Conservation (phyloP, 768 basidiomycete genomes). For the Melanogaster broomeanus region DNA sequence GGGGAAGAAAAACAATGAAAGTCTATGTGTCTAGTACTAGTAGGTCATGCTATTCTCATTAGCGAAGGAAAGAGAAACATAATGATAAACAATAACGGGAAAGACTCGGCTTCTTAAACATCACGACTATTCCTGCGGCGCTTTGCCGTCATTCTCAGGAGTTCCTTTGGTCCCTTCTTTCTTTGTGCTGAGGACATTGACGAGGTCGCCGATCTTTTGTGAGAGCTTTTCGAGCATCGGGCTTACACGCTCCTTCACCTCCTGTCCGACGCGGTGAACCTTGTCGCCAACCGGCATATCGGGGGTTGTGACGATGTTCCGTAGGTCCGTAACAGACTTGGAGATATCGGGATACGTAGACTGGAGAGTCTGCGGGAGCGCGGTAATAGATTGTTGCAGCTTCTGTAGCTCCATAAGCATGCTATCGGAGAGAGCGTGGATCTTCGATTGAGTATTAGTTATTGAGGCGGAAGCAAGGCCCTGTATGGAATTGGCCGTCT, state of each 20-base stretch:
- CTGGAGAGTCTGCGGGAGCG: slow-evolving; percentile 61
- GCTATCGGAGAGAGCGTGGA: slow-evolving; percentile 61
- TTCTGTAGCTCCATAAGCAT: slow-evolving; percentile 70
- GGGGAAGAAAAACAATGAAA: slow-evolving; percentile 20
- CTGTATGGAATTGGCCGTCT: slow-evolving; percentile 65
- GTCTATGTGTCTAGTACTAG: slow-evolving; percentile 29
- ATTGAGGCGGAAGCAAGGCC: slow-evolving; percentile 59
- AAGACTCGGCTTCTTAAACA: neutral
- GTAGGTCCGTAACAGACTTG: slow-evolving; percentile 54
- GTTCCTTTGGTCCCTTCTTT: slow-evolving; percentile 22
- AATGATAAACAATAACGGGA: slow-evolving; percentile 7
- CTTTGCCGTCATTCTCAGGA: slow-evolving; percentile 9
- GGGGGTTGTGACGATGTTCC: slow-evolving; percentile 50
- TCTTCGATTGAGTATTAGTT: slow-evolving; percentile 52
- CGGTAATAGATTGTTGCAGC: slow-evolving; percentile 58
- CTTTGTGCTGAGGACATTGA: slow-evolving; percentile 26
- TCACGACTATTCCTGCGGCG: slow-evolving; percentile 7
- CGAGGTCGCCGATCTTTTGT: slow-evolving; percentile 37
- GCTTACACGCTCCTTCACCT: slow-evolving; percentile 60
- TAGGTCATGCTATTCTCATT: slow-evolving; percentile 5
- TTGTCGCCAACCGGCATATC: slow-evolving; percentile 66
- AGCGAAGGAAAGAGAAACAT: slow-evolving; percentile 8
- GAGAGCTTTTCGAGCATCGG: slow-evolving; percentile 59
- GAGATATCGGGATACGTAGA: slow-evolving; percentile 58
- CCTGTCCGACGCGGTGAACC: slow-evolving; percentile 51